These are phyloP conservation scores for Pyrenophora seminiperda DNA, from an alignment of 2,329 filamentous ascomycete genomes.

Conservation along the genomic window DNA sequence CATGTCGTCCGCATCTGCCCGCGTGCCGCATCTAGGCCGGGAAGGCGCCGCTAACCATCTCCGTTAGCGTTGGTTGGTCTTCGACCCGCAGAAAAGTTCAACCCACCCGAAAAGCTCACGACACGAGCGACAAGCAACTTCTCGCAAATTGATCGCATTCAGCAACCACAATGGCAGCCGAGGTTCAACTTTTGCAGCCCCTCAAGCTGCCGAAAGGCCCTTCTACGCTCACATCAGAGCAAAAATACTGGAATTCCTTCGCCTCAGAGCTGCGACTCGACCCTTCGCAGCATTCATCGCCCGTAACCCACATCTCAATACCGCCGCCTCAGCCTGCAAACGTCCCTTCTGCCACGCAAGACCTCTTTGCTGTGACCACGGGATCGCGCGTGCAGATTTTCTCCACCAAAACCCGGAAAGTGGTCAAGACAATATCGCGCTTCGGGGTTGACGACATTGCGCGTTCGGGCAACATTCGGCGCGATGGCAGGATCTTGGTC, in stretches of 20 bases:
- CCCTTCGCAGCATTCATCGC: constrained; percentile 86
- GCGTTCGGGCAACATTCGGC: constrained; percentile 83
- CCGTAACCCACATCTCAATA: constrained; percentile 87
- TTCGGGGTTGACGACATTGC: constrained; percentile 82
- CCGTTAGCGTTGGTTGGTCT: constrained; percentile 18
- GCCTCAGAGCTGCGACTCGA: constrained; percentile 82
- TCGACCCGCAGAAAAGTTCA: constrained; percentile 31
- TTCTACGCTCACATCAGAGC: constrained; percentile 83
- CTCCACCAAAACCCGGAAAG: constrained; percentile 87
- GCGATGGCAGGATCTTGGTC: constrained; percentile 85
- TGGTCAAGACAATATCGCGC: constrained; percentile 90
- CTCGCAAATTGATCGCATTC: constrained; percentile 17
- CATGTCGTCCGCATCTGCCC: constrained; percentile 10
- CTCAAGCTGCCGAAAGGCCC: constrained; percentile 84
- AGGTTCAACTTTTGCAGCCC: constrained; percentile 78
- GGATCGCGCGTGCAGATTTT: constrained; percentile 92
- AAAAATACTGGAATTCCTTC: constrained; percentile 95
- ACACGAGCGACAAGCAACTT: constrained; percentile 18
- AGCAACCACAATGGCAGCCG: constrained; percentile 72
- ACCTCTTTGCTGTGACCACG: constrained; percentile 91
- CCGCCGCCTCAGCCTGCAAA: constrained; percentile 54
- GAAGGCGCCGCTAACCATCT: constrained; percentile 13
- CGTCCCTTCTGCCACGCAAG: constrained; percentile 51
- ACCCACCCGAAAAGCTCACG: constrained; percentile 15
- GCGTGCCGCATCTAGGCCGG: constrained; percentile 10